phyloP scores from a whole-genome alignment of 306 rosid genomes.

The Prunus kanzakura region DNA sequence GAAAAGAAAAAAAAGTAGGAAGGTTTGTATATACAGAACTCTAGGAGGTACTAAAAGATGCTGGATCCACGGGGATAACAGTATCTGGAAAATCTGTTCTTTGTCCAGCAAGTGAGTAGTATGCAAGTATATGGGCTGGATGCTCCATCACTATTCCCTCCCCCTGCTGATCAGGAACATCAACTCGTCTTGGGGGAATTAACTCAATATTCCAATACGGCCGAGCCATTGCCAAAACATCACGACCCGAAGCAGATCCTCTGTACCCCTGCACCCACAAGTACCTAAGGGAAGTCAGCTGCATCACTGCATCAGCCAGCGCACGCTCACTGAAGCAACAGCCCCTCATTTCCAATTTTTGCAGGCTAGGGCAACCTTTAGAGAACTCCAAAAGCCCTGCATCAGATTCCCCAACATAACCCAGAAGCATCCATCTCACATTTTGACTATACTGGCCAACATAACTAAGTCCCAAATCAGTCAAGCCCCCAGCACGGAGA shows the following conservation, averaged over 20 bases:
- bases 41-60: slow-evolving; percentile 32
- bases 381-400: slow-evolving; percentile 76
- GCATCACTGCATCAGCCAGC: slow-evolving; percentile 65
- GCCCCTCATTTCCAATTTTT: slow-evolving; percentile 90
- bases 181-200: slow-evolving; percentile 61
- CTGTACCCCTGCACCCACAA: slow-evolving; percentile 95
- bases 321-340: slow-evolving; percentile 90
- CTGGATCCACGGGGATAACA: slow-evolving; percentile 62
- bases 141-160: slow-evolving; percentile 40
- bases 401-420: slow-evolving; percentile 84
- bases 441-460: slow-evolving; percentile 79
- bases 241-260: slow-evolving; percentile 54
- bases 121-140: slow-evolving; percentile 92
- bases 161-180: slow-evolving; percentile 10
- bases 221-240: slow-evolving; percentile 78
- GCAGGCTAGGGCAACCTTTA: slow-evolving; percentile 87
- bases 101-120: slow-evolving; percentile 95
- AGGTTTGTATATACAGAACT: slow-evolving; percentile 41
- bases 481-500: slow-evolving; percentile 79
- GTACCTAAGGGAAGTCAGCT: slow-evolving; percentile 66
- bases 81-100: slow-evolving; percentile 77
- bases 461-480: slow-evolving; percentile 73
- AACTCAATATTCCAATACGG: slow-evolving; percentile 90
- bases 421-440: slow-evolving; percentile 98
- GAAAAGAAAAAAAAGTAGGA: too few relatives aligned